phyloP scores from a whole-genome alignment of 129 eudicot genomes.

The Erigeron canadensis region DNA sequence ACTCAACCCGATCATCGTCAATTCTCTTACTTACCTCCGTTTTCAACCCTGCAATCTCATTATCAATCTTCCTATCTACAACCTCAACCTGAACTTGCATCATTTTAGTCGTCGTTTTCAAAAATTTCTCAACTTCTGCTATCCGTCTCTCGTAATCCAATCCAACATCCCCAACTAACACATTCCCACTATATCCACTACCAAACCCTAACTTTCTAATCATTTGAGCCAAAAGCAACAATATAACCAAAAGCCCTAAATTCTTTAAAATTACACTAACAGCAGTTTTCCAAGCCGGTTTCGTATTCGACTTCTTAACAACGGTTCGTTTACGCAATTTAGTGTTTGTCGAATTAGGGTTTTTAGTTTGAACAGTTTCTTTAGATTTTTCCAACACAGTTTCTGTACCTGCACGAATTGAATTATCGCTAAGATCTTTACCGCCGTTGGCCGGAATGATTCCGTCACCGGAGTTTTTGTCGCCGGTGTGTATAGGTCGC shows the following conservation, averaged over 20 bases:
- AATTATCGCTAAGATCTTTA: slow-evolving; percentile 35
- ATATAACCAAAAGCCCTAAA: slow-evolving; percentile 44
- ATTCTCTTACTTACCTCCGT: slow-evolving; percentile 53
- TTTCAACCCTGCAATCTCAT: slow-evolving; percentile 42
- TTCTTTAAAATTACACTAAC: slow-evolving; percentile 67
- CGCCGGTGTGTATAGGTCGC: slow-evolving; percentile 35
- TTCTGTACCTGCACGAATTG: slow-evolving; percentile 35
- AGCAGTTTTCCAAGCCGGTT: slow-evolving; percentile 67
- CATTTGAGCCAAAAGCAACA: slow-evolving; percentile 65
- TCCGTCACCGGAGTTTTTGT: slow-evolving; percentile 41
- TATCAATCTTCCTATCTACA: slow-evolving; percentile 65
- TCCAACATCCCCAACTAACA: slow-evolving; percentile 12
- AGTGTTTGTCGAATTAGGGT: slow-evolving; percentile 33
- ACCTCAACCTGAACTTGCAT: slow-evolving; percentile 82
- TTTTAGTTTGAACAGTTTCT: slow-evolving; percentile 39
- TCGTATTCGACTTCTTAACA: slow-evolving; percentile 33
- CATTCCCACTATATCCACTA: slow-evolving; percentile 35
- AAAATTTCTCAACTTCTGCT: slow-evolving; percentile 60
- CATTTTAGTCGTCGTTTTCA: slow-evolving; percentile 59
- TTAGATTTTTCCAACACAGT: slow-evolving; percentile 52
- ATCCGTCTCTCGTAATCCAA: slow-evolving; percentile 63
- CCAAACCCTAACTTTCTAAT: slow-evolving; percentile 42
- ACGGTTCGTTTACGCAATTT: slow-evolving; percentile 31
- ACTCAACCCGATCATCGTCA: slow-evolving; percentile 34
- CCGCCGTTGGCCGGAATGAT: slow-evolving; percentile 27